A percentile compares a stretch with the other conserved stretches of the same genome.
These are phyloP conservation scores for Saccharomyces uvarum DNA, from an alignment of 1,139 yeast species.

Conservation along the genomic window DNA sequence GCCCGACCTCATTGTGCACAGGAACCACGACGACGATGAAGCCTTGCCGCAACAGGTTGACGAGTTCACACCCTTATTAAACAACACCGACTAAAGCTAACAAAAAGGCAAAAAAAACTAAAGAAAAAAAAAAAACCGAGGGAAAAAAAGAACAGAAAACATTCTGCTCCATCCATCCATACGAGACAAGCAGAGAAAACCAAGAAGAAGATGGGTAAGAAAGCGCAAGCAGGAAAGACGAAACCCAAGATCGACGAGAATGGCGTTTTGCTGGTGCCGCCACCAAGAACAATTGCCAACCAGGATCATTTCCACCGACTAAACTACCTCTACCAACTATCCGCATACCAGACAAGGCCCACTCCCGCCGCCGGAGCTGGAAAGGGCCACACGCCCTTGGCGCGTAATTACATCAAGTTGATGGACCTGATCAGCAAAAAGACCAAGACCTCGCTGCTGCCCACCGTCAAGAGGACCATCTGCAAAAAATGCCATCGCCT, in stretches of 20 bases:
- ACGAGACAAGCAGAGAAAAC: too few relatives aligned
- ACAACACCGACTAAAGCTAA: background rate
- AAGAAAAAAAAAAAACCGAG: background rate
- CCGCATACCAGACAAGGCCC: slow-evolving; percentile 15
- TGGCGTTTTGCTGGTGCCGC: slow-evolving; percentile 16
- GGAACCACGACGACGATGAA: background rate
- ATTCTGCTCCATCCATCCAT: too few relatives aligned
- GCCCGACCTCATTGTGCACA: background rate
- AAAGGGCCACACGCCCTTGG: slow-evolving; percentile 11
- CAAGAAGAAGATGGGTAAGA: background rate
- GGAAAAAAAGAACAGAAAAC: background rate
- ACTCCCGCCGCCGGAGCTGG: too few relatives aligned
- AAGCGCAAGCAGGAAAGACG: background rate
- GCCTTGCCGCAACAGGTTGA: background rate
- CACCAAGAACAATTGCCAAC: slow-evolving; percentile 22
- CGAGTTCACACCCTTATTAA: background rate
- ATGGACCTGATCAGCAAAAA: slow-evolving; percentile 26
- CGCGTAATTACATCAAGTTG: slow-evolving; percentile 20
- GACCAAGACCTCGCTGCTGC: slow-evolving; percentile 21
- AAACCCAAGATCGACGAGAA: slow-evolving; percentile 12
- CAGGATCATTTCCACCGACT: slow-evolving; percentile 28
- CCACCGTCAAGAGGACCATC: slow-evolving; percentile 24
- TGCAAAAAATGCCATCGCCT: slow-evolving; percentile 27
- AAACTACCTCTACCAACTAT: slow-evolving; percentile 26
- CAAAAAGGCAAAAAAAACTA: background rate